Conservation (phyloP, 2,329 filamentous ascomycete species). For the Lasiodiplodia citricola region DNA sequence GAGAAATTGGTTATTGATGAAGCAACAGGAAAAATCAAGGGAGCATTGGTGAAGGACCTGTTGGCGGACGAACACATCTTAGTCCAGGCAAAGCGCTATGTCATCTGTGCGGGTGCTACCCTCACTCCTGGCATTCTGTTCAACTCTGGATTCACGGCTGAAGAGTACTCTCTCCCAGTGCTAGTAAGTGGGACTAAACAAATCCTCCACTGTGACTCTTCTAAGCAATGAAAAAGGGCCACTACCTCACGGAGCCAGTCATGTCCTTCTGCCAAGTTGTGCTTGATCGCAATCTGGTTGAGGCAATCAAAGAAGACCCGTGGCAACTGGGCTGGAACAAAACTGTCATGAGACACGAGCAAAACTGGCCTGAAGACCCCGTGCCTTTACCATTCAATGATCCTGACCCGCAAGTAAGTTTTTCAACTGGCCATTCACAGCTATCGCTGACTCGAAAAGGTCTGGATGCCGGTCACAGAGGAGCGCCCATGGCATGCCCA, state of each 20-base stretch:
- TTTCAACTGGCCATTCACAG: background rate
- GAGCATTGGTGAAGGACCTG: background rate
- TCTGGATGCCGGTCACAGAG: background rate
- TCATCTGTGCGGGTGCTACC: conserved; percentile 35
- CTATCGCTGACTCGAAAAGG: background rate
- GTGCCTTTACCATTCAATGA: background rate
- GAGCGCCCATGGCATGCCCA: background rate
- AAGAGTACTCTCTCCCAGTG: conserved; percentile 19
- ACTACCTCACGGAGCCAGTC: conserved; percentile 26
- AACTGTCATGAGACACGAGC: background rate
- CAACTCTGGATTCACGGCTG: conserved; percentile 27
- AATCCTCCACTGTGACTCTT: background rate
- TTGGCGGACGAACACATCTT: conserved; percentile 12
- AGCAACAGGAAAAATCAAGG: background rate
- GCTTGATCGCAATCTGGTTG: conserved; percentile 29
- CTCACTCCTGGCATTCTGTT: conserved; percentile 36
- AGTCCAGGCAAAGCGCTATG: conserved; percentile 33
- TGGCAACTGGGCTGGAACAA: conserved; percentile 2
- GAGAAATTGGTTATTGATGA: background rate
- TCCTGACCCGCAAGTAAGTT: background rate
- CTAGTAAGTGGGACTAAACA: background rate
- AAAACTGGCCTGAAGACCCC: background rate
- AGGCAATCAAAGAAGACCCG: background rate
- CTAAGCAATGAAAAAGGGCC: background rate
- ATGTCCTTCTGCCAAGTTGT: conserved; percentile 37